Base-by-base conservation (phyloP, 2,329 filamentous ascomycete species). In the Trichoderma semiorbis region DNA sequence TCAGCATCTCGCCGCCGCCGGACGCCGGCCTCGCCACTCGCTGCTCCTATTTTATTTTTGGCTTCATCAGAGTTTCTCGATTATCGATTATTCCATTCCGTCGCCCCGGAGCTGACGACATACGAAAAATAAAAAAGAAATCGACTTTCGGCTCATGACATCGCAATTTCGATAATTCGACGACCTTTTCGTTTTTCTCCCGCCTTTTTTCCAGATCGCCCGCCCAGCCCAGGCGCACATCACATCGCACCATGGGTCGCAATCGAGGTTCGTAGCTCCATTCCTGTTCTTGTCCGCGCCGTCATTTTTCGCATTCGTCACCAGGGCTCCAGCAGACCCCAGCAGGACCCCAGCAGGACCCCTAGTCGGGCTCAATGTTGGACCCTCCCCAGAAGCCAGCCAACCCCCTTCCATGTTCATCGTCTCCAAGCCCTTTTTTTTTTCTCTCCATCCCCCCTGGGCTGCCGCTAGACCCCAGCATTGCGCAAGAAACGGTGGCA, bases 251-350 rank as follows among this genome's bases (percentile, higher is more conserved):
- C 75, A 87, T 87, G 85, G 85, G 80, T 78, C 85, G 85, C 77
- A 87, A 85, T 85, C 83, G 86, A 81, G 86, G 86, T 87, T 81
- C 79, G 85, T 86, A 75, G 28, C 74, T 76, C 74, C 73, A 72
- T 74, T 62, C 69, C 71, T 72, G 73, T 75, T 75, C 69, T 50
- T 26, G 69, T 61, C 53, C 58, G 55, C 21, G 18, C 36, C 36
- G 36, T 39, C 55, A 30, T 57, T 43, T 66, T 66, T 64, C 24
- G 50, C 53, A 55, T 66, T 72, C 67, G 67, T 66, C 60, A 66
- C 55, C 50, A 50, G 36, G 36, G 47, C 60, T 50, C 50, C 58
- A 53, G 47, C 47, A 28, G 32, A 61, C 43, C 53, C 70, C 53
- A 60, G 53, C 53, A 24, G 30, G 65, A 39, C 65, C 34, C 65